A percentile compares a stretch with the other conserved stretches of the same genome.
phyloP scores from a whole-genome alignment of 2,329 filamentous ascomycete species.

The Ceratocystis cacaofunesta region DNA sequence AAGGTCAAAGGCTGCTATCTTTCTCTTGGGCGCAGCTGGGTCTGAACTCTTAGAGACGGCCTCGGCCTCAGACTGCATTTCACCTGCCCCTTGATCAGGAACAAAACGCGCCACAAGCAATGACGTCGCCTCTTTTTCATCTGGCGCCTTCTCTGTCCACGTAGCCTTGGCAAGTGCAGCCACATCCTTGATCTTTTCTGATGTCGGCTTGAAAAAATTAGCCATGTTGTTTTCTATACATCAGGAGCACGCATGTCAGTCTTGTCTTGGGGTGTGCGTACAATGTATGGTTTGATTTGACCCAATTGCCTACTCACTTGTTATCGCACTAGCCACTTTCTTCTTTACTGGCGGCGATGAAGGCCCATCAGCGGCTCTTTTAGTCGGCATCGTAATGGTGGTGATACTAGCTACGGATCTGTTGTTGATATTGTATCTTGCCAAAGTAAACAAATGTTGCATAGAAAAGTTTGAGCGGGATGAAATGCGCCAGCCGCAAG shows the following conservation, averaged over 20 bases:
- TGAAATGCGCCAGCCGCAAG: not conserved
- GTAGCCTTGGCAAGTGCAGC: slow-evolving; percentile 27
- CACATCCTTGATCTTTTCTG: slow-evolving; percentile 67
- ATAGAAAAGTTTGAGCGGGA: not conserved
- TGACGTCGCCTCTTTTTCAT: slow-evolving; percentile 35
- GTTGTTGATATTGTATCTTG: not conserved
- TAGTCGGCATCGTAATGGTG: slow-evolving; percentile 7
- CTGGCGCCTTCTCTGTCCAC: slow-evolving; percentile 52
- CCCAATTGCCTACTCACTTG: slow-evolving; percentile 1
- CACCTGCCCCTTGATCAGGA: slow-evolving; percentile 25
- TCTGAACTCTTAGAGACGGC: not conserved
- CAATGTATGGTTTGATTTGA: not conserved
- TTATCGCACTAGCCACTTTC: slow-evolving; percentile 7
- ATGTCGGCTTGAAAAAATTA: slow-evolving; percentile 76
- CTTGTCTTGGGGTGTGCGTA: not conserved
- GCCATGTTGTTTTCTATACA: slow-evolving; percentile 52
- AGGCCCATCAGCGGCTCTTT: slow-evolving; percentile 6
- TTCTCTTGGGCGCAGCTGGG: slow-evolving; percentile 23
- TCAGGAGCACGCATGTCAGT: not conserved
- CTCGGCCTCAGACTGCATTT: slow-evolving; percentile 19
- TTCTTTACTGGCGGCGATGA: slow-evolving; percentile 10
- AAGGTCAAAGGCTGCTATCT: slow-evolving; percentile 59
- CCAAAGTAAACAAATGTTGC: not conserved
- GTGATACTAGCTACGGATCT: not conserved
- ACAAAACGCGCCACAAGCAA: slow-evolving; percentile 63